Percentiles rank a stretch among this genome's conserved stretches.
phyloP scores from a whole-genome alignment of 1,284 basidiomycete genomes.

The Ceratobasidium sp. region DNA sequence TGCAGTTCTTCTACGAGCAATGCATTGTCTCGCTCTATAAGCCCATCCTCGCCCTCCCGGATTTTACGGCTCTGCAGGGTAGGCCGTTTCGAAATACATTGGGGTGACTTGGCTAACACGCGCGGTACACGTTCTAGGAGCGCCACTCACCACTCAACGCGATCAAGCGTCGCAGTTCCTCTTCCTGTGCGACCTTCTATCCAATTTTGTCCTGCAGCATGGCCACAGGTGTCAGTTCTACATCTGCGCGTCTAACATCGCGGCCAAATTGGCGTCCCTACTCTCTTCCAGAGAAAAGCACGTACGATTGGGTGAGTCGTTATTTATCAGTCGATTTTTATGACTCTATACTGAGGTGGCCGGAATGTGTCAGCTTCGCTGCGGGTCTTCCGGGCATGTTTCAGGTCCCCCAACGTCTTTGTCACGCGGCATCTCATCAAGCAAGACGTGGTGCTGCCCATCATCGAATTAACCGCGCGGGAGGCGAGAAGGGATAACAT shows the following conservation, averaged over 20 bases:
- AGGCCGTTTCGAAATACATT: constrained; percentile 46
- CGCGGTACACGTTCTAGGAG: constrained; percentile 22
- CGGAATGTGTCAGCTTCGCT: constrained; percentile 81
- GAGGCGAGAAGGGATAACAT: constrained; percentile 92
- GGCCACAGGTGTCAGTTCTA: constrained; percentile 91
- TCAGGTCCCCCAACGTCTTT: constrained; percentile 88
- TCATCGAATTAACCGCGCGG: constrained; percentile 81
- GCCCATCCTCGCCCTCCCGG: constrained; percentile 81
- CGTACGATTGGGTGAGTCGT: constrained; percentile 79
- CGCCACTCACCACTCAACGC: constrained; percentile 60
- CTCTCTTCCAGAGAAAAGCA: constrained; percentile 90
- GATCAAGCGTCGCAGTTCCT: constrained; percentile 82
- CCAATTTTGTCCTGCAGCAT: constrained; percentile 89
- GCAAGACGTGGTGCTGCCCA: constrained; percentile 82
- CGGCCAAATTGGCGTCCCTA: constrained; percentile 78
- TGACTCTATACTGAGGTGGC: too few relatives aligned
- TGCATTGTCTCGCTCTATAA: constrained; percentile 80
- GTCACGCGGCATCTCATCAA: constrained; percentile 87
- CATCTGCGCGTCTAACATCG: constrained; percentile 81
- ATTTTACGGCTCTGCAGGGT: constrained; percentile 74
- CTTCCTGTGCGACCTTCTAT: constrained; percentile 89
- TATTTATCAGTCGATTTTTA: constrained; percentile 12
- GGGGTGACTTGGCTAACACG: constrained; percentile 24
- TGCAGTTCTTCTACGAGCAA: constrained; percentile 91
- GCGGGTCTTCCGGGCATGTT: constrained; percentile 88